These are phyloP conservation scores for Meira miltonrushii DNA, from an alignment of 1,284 basidiomycete species.

Conservation along the genomic window DNA sequence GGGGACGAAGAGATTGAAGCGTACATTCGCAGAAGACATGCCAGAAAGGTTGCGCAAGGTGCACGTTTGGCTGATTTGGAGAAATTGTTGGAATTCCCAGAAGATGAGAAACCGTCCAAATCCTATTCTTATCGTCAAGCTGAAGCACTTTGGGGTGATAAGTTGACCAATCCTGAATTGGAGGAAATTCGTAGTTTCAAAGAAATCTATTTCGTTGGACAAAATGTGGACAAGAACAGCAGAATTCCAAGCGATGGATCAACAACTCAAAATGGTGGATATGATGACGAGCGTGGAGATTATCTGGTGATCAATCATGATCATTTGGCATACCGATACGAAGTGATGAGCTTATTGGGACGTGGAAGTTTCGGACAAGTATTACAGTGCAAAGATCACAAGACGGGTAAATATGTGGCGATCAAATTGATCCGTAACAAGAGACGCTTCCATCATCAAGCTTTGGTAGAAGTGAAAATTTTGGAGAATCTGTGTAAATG, in stretches of 20 bases:
- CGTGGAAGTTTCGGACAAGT: conserved; percentile 99
- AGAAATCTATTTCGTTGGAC: conserved; percentile 75
- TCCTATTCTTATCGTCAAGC: conserved; percentile 64
- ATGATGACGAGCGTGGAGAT: conserved; percentile 97
- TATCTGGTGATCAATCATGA: conserved; percentile 85
- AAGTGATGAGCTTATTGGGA: conserved; percentile 83
- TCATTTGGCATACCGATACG: conserved; percentile 93
- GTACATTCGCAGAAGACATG: conserved; percentile 83
- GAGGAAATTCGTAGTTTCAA: conserved; percentile 87
- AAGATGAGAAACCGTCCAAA: conserved; percentile 69
- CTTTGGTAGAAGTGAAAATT: conserved; percentile 96
- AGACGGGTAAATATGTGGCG: conserved; percentile 90
- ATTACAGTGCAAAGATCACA: conserved; percentile 89
- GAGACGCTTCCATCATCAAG: conserved; percentile 98
- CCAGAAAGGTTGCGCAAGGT: conserved; percentile 77
- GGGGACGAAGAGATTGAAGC: conserved; percentile 96
- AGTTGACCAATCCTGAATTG: conserved; percentile 65
- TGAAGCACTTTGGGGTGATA: conserved; percentile 53
- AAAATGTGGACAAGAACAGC: conserved; percentile 39
- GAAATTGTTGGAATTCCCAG: conserved; percentile 84
- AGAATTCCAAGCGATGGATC: conserved; percentile 60
- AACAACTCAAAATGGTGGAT: conserved; percentile 83
- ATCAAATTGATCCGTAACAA: conserved; percentile 99
- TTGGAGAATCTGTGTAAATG: conserved; percentile 92
- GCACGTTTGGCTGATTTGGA: conserved; percentile 75